Percentiles rank a stretch among this genome's conserved stretches.
These are phyloP conservation scores for Hymenoscyphus repandus DNA, from an alignment of 2,329 filamentous ascomycete genomes.

Conservation along the genomic window DNA sequence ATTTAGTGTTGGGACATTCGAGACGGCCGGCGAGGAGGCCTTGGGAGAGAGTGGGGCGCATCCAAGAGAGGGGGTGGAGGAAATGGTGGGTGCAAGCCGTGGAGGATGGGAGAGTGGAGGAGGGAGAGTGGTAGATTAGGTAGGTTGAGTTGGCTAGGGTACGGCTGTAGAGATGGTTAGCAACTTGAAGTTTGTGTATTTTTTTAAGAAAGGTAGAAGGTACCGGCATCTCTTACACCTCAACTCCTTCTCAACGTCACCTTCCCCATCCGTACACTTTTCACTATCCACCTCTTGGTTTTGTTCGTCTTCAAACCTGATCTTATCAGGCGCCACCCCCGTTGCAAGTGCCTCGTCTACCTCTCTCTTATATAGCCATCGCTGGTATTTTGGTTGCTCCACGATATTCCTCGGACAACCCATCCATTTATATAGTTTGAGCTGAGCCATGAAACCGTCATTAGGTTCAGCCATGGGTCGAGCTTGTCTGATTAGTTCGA, in stretches of 20 bases:
- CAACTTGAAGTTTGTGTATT: not conserved
- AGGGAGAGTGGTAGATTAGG: conserved; percentile 47
- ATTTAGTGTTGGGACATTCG: conserved; percentile 73
- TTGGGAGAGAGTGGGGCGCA: conserved; percentile 76
- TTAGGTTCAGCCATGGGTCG: conserved; percentile 85
- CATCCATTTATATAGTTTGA: conserved; percentile 85
- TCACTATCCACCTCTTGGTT: conserved; percentile 27
- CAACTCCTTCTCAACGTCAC: conserved; percentile 49
- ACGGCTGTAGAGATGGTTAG: conserved; percentile 30
- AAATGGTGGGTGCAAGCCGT: conserved; percentile 76
- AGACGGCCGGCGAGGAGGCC: conserved; percentile 80
- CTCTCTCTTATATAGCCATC: conserved; percentile 65
- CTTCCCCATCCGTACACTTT: conserved; percentile 10
- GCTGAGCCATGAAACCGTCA: conserved; percentile 82
- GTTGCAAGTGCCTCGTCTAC: conserved; percentile 64
- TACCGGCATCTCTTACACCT: conserved; percentile 88
- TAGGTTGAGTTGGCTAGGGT: conserved; percentile 58
- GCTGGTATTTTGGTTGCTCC: conserved; percentile 70
- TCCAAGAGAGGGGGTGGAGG: conserved; percentile 90
- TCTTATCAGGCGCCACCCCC: conserved; percentile 71
- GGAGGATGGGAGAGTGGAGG: conserved; percentile 25
- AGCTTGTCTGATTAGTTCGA: conserved; percentile 62
- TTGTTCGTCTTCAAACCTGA: conserved; percentile 77
- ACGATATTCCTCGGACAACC: conserved; percentile 67
- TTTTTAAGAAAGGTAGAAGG: conserved; percentile 6